Percentiles rank a stretch among this genome's conserved stretches.
Conservation (phyloP, 2,329 filamentous ascomycete genomes). For the Calonectria crousiana region DNA sequence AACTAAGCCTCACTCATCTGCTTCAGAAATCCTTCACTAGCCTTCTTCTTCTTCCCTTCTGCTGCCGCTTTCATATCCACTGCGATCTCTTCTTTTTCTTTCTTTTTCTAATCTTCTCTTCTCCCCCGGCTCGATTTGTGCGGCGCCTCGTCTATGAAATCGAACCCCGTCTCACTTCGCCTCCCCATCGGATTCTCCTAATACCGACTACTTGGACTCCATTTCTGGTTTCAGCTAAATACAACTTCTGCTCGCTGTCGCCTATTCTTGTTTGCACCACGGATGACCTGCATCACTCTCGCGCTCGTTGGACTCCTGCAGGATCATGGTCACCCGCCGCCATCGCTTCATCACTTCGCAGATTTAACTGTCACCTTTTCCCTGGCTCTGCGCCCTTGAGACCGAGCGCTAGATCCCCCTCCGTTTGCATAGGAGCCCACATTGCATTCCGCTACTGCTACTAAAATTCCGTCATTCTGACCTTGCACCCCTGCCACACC, state of each 20-base stretch:
- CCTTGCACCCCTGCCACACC: conserved; percentile 19
- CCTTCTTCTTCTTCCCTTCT: neutral
- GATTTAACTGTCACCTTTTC: conserved; percentile 1
- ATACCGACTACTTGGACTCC: neutral
- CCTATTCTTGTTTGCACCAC: neutral
- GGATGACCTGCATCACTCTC: conserved; percentile 2
- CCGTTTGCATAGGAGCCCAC: neutral
- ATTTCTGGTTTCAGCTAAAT: neutral
- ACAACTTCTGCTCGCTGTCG: neutral
- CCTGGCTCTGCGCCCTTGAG: neutral
- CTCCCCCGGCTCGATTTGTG: neutral
- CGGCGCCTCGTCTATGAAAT: neutral
- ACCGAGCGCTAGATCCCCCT: neutral
- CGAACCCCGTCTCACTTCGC: neutral
- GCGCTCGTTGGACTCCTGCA: neutral
- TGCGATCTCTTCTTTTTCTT: neutral
- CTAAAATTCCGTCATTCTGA: neutral
- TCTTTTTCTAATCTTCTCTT: neutral
- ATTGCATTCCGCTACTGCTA: neutral
- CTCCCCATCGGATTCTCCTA: neutral
- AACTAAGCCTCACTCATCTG: conserved; percentile 16
- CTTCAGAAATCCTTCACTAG: conserved; percentile 1
- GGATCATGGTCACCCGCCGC: conserved; percentile 21
- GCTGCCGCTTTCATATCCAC: neutral
- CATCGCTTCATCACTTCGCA: neutral